These are phyloP conservation scores for Cyclostephanos tholiformis DNA, from an alignment of 108 stramenopile species.

Conservation along the genomic window DNA sequence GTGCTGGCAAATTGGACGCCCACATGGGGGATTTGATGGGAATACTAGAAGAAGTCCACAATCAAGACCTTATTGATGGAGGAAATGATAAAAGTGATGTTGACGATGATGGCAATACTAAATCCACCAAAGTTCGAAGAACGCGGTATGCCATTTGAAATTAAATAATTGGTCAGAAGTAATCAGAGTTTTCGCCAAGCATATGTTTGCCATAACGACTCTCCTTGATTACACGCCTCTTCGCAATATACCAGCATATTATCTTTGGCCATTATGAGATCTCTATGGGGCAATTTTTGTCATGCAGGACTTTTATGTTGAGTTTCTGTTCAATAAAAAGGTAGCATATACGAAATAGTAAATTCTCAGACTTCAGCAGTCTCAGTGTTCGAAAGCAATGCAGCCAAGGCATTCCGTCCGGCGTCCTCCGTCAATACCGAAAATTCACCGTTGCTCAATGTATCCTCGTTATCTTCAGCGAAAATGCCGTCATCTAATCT, in stretches of 20 bases:
- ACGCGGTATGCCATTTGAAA: conserved; percentile 47
- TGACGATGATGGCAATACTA: conserved; percentile 7
- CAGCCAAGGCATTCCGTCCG: conserved; percentile 9
- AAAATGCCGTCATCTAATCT: neutral
- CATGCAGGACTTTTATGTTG: too few relatives aligned
- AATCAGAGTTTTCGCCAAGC: too few relatives aligned
- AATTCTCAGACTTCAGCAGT: neutral
- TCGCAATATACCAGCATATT: neutral
- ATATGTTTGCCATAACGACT: too few relatives aligned
- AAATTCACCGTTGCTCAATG: conserved; percentile 1
- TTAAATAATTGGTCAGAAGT: neutral
- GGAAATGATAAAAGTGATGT: conserved; percentile 2
- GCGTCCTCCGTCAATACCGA: conserved; percentile 10
- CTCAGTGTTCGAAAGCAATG: conserved; percentile 5
- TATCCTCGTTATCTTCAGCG: neutral
- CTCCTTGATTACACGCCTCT: too few relatives aligned
- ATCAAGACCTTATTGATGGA: conserved; percentile 36
- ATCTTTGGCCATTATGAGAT: too few relatives aligned
- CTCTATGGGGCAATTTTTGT: too few relatives aligned
- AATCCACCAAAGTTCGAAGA: conserved; percentile 30
- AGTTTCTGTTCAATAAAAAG: neutral
- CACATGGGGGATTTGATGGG: conserved; percentile 39
- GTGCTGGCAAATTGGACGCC: conserved; percentile 5
- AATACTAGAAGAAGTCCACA: conserved; percentile 42
- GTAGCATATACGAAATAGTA: neutral